Conservation (phyloP, 73 alveolate genomes). For the Paramecium sexaurelia region DNA sequence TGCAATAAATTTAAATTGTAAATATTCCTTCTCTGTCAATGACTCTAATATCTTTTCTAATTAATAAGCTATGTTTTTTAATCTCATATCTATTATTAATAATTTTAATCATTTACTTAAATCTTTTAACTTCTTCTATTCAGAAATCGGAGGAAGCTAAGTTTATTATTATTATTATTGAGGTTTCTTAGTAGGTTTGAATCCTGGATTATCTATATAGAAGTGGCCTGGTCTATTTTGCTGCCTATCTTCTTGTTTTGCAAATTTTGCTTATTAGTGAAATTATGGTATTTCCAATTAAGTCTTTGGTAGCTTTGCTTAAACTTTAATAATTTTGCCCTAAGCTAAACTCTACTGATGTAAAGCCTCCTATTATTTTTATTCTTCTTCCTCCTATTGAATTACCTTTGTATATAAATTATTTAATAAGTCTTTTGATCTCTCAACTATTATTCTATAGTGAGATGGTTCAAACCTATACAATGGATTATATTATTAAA, state of each 20-base stretch:
- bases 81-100: not conserved
- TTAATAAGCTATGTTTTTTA: constrained; percentile 58
- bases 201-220: constrained; percentile 48
- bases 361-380: not conserved
- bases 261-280: constrained; percentile 35
- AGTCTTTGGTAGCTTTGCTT: constrained; percentile 38
- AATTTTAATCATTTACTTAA: constrained; percentile 2
- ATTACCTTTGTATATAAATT: constrained; percentile 58
- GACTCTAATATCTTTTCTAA: constrained; percentile 64
- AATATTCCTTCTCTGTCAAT: constrained; percentile 58
- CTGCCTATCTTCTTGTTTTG: constrained; percentile 52
- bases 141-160: constrained; percentile 36
- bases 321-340: constrained; percentile 19
- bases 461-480: constrained; percentile 67
- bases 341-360: not conserved
- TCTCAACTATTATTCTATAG: constrained; percentile 63
- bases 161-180: not conserved
- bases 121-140: constrained; percentile 46
- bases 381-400: constrained; percentile 54
- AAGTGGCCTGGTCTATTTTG: constrained; percentile 65
- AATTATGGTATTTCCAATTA: constrained; percentile 39
- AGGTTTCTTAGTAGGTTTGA: constrained; percentile 27
- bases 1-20: constrained; percentile 52
- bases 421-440: constrained; percentile 65
- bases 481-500: constrained; percentile 59